Conservation (phyloP, 331 rosid genomes). For the Arachis monticola region DNA sequence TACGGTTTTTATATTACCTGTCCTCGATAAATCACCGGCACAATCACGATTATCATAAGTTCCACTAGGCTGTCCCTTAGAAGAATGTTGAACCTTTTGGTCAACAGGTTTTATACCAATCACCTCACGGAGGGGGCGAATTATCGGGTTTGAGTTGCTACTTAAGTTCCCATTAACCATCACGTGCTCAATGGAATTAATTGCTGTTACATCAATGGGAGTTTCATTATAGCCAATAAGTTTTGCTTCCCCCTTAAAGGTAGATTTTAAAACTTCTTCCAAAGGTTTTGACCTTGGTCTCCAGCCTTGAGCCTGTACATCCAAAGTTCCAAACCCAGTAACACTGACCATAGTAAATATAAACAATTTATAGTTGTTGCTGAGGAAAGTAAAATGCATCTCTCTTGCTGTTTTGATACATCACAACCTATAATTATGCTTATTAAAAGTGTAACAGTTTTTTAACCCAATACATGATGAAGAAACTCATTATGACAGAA, state of each 20-base stretch:
- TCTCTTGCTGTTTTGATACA: neutral
- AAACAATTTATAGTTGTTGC: neutral
- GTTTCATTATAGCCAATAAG: slow-evolving; percentile 86
- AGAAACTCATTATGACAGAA: neutral
- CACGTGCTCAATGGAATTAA: slow-evolving; percentile 15
- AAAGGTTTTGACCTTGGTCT: slow-evolving; percentile 61
- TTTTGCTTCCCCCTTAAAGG: slow-evolving; percentile 62
- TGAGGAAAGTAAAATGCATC: slow-evolving; percentile 20
- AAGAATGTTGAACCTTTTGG: slow-evolving; percentile 37
- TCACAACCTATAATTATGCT: neutral
- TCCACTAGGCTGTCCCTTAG: slow-evolving; percentile 10
- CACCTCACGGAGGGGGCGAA: slow-evolving; percentile 19
- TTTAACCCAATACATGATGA: slow-evolving; percentile 9
- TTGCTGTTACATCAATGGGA: slow-evolving; percentile 54
- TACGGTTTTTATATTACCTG: slow-evolving; percentile 51
- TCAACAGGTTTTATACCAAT: slow-evolving; percentile 34
- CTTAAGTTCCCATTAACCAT: slow-evolving; percentile 37
- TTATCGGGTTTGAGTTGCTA: slow-evolving; percentile 39
- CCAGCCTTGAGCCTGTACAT: slow-evolving; percentile 73
- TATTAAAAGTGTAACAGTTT: neutral
- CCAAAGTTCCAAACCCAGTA: slow-evolving; percentile 20
- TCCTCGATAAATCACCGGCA: slow-evolving; percentile 35
- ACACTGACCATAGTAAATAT: slow-evolving; percentile 19
- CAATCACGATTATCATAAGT: slow-evolving; percentile 37
- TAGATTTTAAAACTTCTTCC: slow-evolving; percentile 73